A percentile compares a stretch with the other conserved stretches of the same genome.
Evolutionary conservation across 768 basidiomycete species (phyloP).

Genomic region (Agrocybe pediades): DNA sequence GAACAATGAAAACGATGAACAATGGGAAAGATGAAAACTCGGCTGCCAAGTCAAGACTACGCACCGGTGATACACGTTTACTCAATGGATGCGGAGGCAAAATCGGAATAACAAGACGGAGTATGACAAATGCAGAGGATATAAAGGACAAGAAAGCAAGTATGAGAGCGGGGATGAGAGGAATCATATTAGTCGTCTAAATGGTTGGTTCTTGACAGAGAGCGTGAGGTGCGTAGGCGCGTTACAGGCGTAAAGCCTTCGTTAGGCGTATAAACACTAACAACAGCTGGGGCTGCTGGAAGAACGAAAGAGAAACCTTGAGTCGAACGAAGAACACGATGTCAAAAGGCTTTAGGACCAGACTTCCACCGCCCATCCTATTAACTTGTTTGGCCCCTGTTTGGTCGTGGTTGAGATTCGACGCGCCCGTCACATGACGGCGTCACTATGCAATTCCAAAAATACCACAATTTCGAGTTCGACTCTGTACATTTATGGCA

Average conservation of each 20-base stretch:
- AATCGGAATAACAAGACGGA: constrained; percentile 75
- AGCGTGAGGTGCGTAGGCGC: constrained; percentile 46
- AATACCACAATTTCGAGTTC: background rate
- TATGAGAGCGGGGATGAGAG: constrained; percentile 64
- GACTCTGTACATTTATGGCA: background rate
- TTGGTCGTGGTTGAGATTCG: constrained; percentile 40
- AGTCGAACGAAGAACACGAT: constrained; percentile 10
- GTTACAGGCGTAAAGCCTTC: constrained; percentile 47
- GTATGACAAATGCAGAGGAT: constrained; percentile 73
- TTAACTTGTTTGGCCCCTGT: constrained; percentile 33
- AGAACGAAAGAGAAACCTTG: constrained; percentile 28
- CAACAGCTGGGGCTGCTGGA: constrained; percentile 27
- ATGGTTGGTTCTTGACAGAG: constrained; percentile 38
- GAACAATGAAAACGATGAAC: constrained; percentile 26
- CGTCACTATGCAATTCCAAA: constrained; percentile 10
- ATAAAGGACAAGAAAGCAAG: constrained; percentile 74
- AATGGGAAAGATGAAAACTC: constrained; percentile 17
- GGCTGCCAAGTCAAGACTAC: constrained; percentile 25
- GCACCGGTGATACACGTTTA: constrained; percentile 71
- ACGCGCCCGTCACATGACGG: constrained; percentile 34
- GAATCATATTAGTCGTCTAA: constrained; percentile 53
- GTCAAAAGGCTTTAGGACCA: constrained; percentile 18
- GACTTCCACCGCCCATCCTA: constrained; percentile 8
- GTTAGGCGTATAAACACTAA: constrained; percentile 34
- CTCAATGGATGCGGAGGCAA: constrained; percentile 74